phyloP scores from a whole-genome alignment of 2,329 filamentous ascomycete genomes.

The Trichoderma sp. region DNA sequence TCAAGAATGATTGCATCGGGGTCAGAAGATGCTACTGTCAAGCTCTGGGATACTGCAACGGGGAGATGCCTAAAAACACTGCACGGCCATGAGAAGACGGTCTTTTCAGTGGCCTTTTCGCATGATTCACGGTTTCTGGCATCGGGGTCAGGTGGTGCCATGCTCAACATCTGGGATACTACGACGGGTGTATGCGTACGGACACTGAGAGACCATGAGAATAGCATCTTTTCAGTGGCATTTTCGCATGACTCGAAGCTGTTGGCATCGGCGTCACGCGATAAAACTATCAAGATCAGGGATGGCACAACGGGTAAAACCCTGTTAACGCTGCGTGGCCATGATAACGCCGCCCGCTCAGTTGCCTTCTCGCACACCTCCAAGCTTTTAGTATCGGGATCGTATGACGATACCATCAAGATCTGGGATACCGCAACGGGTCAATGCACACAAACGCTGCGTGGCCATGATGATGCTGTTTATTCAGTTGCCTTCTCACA shows the following conservation, averaged over 20 bases:
- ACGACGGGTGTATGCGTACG: background rate
- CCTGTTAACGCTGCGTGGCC: background rate
- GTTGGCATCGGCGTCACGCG: background rate
- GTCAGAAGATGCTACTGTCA: background rate
- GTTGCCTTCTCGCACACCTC: background rate
- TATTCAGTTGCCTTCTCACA: background rate
- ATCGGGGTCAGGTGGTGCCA: accelerated
- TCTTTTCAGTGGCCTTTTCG: background rate
- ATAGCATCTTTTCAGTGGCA: background rate
- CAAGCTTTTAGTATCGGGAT: background rate
- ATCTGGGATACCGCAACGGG: background rate
- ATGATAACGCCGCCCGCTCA: accelerated
- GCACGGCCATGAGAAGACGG: background rate
- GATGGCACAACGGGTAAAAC: background rate
- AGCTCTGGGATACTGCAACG: background rate
- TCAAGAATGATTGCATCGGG: background rate
- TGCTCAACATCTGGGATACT: background rate
- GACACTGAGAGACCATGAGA: background rate
- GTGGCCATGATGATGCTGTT: accelerated
- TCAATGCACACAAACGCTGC: background rate
- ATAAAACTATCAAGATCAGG: background rate
- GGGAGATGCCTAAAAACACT: background rate
- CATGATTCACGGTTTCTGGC: background rate
- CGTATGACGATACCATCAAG: accelerated
- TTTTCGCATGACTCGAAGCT: background rate